Conservation (phyloP, 2,329 filamentous ascomycete genomes). For the Cordyceps cateniannulata region DNA sequence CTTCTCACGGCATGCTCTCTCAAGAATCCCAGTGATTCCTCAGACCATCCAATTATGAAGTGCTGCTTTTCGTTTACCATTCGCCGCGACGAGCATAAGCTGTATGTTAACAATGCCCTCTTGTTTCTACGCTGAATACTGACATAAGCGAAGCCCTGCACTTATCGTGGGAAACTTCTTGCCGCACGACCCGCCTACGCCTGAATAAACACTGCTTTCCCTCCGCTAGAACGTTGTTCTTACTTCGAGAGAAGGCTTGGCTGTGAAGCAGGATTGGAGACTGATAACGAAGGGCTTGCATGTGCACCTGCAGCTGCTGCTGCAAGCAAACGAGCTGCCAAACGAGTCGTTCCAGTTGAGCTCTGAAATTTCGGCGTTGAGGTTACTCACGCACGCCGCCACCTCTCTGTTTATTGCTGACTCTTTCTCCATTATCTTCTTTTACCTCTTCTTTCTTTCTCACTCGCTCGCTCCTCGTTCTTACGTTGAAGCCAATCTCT, state of each 20-base stretch:
- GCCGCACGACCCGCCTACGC: constrained; percentile 61
- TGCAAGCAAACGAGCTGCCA: too few relatives aligned
- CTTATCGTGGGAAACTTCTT: constrained; percentile 96
- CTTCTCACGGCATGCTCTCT: constrained; percentile 89
- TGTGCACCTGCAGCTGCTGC: too few relatives aligned
- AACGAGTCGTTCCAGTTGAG: too few relatives aligned
- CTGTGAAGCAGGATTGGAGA: not conserved
- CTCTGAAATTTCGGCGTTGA: too few relatives aligned
- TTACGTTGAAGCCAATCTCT: too few relatives aligned
- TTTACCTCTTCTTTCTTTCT: too few relatives aligned
- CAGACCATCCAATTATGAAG: constrained; percentile 67
- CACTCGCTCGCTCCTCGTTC: too few relatives aligned
- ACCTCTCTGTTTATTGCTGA: too few relatives aligned
- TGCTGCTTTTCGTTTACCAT: constrained; percentile 99
- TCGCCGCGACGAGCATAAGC: constrained; percentile 86
- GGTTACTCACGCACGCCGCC: too few relatives aligned
- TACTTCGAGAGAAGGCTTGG: not conserved
- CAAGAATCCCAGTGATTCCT: constrained; percentile 69
- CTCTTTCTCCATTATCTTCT: too few relatives aligned
- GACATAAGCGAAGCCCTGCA: constrained; percentile 63
- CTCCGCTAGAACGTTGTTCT: not conserved
- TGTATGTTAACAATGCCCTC: constrained; percentile 55
- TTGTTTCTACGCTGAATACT: constrained; percentile 21
- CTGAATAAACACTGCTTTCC: constrained; percentile 8
- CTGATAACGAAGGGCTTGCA: not conserved